Conservation (phyloP, 805 yeast genomes). For the Starmerella potacharoeniae region DNA sequence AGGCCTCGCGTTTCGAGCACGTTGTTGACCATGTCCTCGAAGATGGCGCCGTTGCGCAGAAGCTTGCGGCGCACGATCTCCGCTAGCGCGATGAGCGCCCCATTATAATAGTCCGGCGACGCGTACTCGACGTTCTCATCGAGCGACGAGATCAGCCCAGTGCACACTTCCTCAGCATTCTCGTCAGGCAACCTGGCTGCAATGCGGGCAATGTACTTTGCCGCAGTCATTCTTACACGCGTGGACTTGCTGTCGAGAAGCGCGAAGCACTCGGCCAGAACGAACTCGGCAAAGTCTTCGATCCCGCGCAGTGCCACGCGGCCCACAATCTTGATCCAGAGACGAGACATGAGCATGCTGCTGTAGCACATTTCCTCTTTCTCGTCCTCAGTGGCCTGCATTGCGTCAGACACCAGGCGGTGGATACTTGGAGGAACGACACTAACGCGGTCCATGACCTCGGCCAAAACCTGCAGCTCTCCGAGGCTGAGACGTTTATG, state of each 20-base stretch:
- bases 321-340: constrained; percentile 30
- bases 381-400: not conserved
- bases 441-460: constrained; percentile 11
- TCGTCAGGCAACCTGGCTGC: constrained; percentile 26
- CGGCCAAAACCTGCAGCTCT: constrained; percentile 7
- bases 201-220: constrained; percentile 53
- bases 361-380: not conserved
- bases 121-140: constrained; percentile 13
- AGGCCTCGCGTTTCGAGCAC: constrained; percentile 37
- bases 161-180: constrained; percentile 26
- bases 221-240: constrained; percentile 48
- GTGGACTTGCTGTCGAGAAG: constrained; percentile 42
- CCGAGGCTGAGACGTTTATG: not conserved
- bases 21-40: constrained; percentile 5
- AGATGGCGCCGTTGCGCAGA: constrained; percentile 8
- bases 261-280: constrained; percentile 41
- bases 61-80: constrained; percentile 30
- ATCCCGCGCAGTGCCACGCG: constrained; percentile 30
- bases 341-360: not conserved
- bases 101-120: constrained; percentile 37
- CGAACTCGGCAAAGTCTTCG: constrained; percentile 29
- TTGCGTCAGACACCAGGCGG: not conserved
- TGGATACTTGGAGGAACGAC: not conserved
- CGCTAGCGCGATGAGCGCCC: constrained; percentile 47
- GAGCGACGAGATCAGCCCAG: constrained; percentile 24